phyloP scores from a whole-genome alignment of 108 stramenopile species.

The Chaetoceros tenuissimus region DNA sequence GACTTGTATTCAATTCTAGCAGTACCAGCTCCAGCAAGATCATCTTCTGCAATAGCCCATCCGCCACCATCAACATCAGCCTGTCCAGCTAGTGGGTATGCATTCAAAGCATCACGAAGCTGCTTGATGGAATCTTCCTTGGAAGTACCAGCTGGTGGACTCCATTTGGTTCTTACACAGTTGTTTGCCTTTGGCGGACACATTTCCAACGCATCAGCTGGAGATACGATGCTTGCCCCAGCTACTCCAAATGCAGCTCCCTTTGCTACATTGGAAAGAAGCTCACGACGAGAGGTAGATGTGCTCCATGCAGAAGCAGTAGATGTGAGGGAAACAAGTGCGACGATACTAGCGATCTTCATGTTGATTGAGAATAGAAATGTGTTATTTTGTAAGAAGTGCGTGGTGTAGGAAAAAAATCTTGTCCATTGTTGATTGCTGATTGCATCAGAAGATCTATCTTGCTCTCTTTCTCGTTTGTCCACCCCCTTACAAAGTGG shows the following conservation, averaged over 20 bases:
- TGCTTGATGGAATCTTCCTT: conserved; percentile 33
- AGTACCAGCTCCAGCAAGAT: conserved; percentile 24
- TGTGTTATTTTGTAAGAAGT: no score
- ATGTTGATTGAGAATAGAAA: no score
- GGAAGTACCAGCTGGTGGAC: conserved; percentile 47
- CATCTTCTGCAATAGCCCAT: conserved; percentile 51
- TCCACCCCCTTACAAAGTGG: no score
- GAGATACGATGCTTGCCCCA: conserved; percentile 2
- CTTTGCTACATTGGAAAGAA: neutral
- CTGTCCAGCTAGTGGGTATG: conserved; percentile 64
- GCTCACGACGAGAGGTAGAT: neutral
- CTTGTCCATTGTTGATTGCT: no score
- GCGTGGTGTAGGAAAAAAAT: no score
- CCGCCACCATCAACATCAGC: conserved; percentile 65
- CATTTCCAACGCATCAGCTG: conserved; percentile 50
- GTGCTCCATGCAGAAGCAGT: no score
- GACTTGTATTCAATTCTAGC: conserved; percentile 61
- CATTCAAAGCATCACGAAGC: conserved; percentile 33
- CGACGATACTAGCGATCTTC: no score
- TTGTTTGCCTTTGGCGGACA: conserved; percentile 59
- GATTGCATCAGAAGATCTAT: no score
- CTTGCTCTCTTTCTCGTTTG: no score
- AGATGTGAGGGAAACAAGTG: no score
- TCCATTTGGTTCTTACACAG: conserved; percentile 72
- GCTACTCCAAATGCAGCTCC: conserved; percentile 15